A percentile compares a stretch with the other conserved stretches of the same genome.
These are phyloP conservation scores for Volvariella volvacea DNA, from an alignment of 1,284 basidiomycete species.

Conservation along the genomic window DNA sequence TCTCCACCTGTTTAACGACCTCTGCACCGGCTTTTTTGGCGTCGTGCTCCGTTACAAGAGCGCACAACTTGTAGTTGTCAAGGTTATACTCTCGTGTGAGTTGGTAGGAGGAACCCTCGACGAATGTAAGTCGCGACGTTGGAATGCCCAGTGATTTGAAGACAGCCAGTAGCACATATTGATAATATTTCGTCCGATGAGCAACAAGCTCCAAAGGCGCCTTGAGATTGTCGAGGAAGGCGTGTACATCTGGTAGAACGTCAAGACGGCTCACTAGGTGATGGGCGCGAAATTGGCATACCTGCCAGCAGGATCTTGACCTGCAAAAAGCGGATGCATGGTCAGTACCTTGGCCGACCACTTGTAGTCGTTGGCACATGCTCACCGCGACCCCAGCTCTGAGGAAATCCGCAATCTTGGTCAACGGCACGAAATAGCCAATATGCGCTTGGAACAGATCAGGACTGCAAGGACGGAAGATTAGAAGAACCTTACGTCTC, in stretches of 20 bases:
- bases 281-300: slow-evolving; percentile 22
- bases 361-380: slow-evolving; percentile 6
- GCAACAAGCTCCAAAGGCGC: slow-evolving; percentile 92
- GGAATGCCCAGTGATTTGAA: slow-evolving; percentile 91
- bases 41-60: slow-evolving; percentile 91
- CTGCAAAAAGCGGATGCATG: slow-evolving; percentile 22
- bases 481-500: slow-evolving; percentile 59
- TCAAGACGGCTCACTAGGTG: not conserved
- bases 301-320: slow-evolving; percentile 90
- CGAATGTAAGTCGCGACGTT: slow-evolving; percentile 76
- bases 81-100: slow-evolving; percentile 89
- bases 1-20: slow-evolving; percentile 97
- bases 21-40: slow-evolving; percentile 99
- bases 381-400: slow-evolving; percentile 78
- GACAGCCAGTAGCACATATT: slow-evolving; percentile 75
- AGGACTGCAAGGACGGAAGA: not conserved
- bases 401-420: slow-evolving; percentile 96
- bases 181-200: slow-evolving; percentile 89
- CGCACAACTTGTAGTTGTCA: slow-evolving; percentile 89
- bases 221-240: slow-evolving; percentile 97
- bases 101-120: slow-evolving; percentile 91
- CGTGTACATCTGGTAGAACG: slow-evolving; percentile 74
- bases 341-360: slow-evolving; percentile 4
- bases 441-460: slow-evolving; percentile 68
- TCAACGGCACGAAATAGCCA: slow-evolving; percentile 93